Base-by-base conservation (phyloP, 306 rosid genomes). In the Cucurbita argyrosperma region DNA sequence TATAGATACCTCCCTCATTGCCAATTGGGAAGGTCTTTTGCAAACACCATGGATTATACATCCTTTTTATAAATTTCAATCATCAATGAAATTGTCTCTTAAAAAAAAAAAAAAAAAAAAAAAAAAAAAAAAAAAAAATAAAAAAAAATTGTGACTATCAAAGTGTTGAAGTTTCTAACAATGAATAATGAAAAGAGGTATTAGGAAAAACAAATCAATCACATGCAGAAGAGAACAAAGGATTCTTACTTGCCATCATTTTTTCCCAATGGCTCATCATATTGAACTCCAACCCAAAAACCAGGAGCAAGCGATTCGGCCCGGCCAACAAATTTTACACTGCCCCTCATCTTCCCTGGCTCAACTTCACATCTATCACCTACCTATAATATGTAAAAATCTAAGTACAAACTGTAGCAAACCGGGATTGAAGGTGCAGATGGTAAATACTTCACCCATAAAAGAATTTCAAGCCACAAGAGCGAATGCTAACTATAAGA, bases 301-400 rank as follows among this genome's bases (percentile, higher is more conserved):
- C 98, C 98, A 81, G 88, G 90, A 79, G 92, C 90, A 81, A 93
- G 76, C 37, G 93, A 52, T 77, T 90, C 97, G 30, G 98, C 96
- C 57, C 4, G 80, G 45, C 98, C 97, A 0, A 89, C 89, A 81
- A 80, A 93, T 74, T 89, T 93, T 55, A 90, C 84, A 51, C 80
- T 80, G 10, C 98, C 98, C 80, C 98, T 81, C 80, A 89, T 93
- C 38, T 54, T 92, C 76, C 97, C 97, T 37, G 92, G 92, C 76
- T 93, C 94, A 85, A 93, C 97, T 87, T 93, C 85, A 75, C 98
- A 93, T 85, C 98, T 85, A 76, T 91, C 90, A 77, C 97, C 98
- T 14, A 90, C 96, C 98, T 93, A 50, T 37, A 81, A 59, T 51
- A 73, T 53, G 66, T 47, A 77, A 71, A 56, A 42, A 12, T 42